Conservation (phyloP, 257 asterid species). For the Scutellaria barbata region DNA sequence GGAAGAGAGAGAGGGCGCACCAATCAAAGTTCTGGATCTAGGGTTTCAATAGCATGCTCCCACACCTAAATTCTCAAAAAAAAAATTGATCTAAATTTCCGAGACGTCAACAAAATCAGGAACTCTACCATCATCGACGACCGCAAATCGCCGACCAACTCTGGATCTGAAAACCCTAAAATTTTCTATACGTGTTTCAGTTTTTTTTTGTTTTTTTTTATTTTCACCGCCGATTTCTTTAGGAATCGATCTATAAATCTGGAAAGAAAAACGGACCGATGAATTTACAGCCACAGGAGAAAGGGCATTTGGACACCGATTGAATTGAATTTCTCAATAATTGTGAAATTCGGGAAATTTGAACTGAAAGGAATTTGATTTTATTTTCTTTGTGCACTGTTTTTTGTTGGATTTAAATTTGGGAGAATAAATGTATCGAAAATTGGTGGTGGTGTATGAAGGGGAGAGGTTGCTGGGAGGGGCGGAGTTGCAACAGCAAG, state of each 20-base stretch:
- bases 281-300: slow-evolving; percentile 28
- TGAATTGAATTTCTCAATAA: slow-evolving; percentile 34
- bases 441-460: slow-evolving; percentile 62
- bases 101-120: slow-evolving; percentile 29
- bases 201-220: background rate
- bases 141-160: slow-evolving; percentile 30
- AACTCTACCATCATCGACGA: slow-evolving; percentile 9
- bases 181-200: slow-evolving; percentile 4
- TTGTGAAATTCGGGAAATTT: slow-evolving; percentile 37
- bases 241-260: slow-evolving; percentile 47
- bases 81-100: slow-evolving; percentile 37
- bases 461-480: slow-evolving; percentile 84
- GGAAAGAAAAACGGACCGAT: slow-evolving; percentile 44
- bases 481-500: slow-evolving; percentile 61
- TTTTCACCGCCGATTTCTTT: slow-evolving; percentile 24
- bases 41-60: slow-evolving; percentile 37
- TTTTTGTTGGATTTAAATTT: background rate
- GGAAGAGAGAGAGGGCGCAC: background rate
- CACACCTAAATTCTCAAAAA: slow-evolving; percentile 37
- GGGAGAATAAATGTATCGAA: slow-evolving; percentile 50
- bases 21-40: slow-evolving; percentile 32
- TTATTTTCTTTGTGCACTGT: background rate
- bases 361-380: slow-evolving; percentile 22
- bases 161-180: slow-evolving; percentile 47
- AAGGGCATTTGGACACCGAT: slow-evolving; percentile 25